A percentile compares a stretch with the other conserved stretches of the same genome.
These are phyloP conservation scores for Penium margaritaceum DNA, from an alignment of 139 green algal genomes.

Conservation along the genomic window DNA sequence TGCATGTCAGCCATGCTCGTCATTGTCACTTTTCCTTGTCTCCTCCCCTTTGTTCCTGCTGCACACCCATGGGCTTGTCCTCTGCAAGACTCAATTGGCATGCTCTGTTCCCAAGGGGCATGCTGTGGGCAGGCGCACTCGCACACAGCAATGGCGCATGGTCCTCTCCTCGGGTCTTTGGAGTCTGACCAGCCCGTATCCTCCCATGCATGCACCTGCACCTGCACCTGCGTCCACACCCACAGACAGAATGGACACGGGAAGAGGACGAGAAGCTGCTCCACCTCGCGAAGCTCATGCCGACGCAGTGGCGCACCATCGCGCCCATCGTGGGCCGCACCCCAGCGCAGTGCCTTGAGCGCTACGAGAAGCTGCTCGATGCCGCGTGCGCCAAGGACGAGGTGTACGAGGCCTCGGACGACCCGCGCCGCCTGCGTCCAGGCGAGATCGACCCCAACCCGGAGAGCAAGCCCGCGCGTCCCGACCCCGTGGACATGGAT, in stretches of 20 bases:
- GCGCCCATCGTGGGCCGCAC: slow-evolving; percentile 94
- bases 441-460: slow-evolving; percentile 98
- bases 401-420: slow-evolving; percentile 79
- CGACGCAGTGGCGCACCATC: slow-evolving; percentile 97
- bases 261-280: slow-evolving; percentile 99
- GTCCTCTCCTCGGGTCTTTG: too few species aligned
- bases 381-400: slow-evolving; percentile 70
- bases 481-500: slow-evolving; percentile 96
- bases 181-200: too few species aligned
- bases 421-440: slow-evolving; percentile 81
- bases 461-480: slow-evolving; percentile 81
- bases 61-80: too few species aligned
- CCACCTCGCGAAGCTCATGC: slow-evolving; percentile 98
- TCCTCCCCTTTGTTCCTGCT: too few species aligned
- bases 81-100: too few species aligned
- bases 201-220: too few species aligned
- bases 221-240: too few species aligned
- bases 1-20: too few species aligned
- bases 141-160: too few species aligned
- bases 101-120: too few species aligned
- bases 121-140: too few species aligned
- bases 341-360: slow-evolving; percentile 88
- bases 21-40: too few species aligned
- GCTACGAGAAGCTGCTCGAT: slow-evolving; percentile 84
- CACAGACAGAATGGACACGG: slow-evolving; percentile 83